phyloP scores from a whole-genome alignment of 2,329 filamentous ascomycete genomes.

The Furcasterigmium sp. region DNA sequence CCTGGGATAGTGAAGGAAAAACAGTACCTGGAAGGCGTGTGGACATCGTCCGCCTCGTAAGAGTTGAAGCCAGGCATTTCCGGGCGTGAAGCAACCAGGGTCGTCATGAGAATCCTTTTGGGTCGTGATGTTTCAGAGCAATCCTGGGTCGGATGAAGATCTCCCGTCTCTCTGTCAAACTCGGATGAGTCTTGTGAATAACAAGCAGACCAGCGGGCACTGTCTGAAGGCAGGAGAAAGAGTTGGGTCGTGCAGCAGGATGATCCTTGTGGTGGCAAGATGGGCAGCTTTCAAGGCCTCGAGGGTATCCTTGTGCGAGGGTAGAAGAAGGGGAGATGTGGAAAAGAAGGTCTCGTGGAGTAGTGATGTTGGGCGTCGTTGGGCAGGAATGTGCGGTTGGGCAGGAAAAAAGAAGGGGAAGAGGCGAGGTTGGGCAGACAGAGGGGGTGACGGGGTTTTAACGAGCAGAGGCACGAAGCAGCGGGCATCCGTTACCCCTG shows the following conservation, averaged over 20 bases:
- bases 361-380: conserved; percentile 12
- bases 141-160: conserved; percentile 9
- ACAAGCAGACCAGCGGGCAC: conserved; percentile 5
- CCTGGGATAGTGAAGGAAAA: conserved; percentile 40
- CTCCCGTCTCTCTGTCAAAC: conserved; percentile 5
- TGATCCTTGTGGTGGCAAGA: conserved; percentile 13
- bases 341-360: conserved; percentile 12
- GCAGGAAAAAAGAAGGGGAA: conserved; percentile 24
- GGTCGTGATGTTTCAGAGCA: conserved; percentile 17
- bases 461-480: conserved; percentile 11
- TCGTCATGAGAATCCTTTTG: conserved; percentile 43
- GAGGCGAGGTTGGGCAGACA: conserved; percentile 28
- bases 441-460: conserved; percentile 34
- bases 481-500: conserved; percentile 1
- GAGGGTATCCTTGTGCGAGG: conserved; percentile 6
- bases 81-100: conserved; percentile 41
- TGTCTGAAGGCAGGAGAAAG: conserved; percentile 8
- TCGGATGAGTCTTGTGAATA: conserved; percentile 10
- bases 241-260: conserved; percentile 9
- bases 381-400: conserved; percentile 16
- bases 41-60: conserved; percentile 54
- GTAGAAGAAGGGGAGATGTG: conserved; percentile 7
- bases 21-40: conserved; percentile 59
- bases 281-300: conserved; percentile 10
- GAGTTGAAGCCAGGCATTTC: conserved; percentile 51